Base-by-base conservation (phyloP, 2,329 filamentous ascomycete species). In the Delphinella strobiligena region DNA sequence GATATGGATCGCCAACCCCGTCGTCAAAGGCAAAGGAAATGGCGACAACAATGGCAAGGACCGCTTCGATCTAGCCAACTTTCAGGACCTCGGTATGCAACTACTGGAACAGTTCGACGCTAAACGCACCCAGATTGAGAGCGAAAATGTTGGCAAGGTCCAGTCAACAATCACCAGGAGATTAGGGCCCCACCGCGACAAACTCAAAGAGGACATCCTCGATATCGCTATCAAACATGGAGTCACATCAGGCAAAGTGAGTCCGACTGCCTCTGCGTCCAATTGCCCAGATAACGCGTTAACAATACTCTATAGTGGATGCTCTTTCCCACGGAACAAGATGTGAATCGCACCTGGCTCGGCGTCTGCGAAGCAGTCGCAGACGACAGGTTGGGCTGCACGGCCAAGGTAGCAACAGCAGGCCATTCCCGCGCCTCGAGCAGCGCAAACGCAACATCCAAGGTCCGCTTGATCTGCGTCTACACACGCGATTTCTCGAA, bases 401-500 rank as follows among this genome's bases (percentile, higher is more conserved):
- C 65, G 1, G 81, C 84, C 8, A 93, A 91, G 60, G 80, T 88
- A 10, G 75, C 78, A 1, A 75, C 81, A 1, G 62, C 66, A 34
- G 56, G 70, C 8, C 39, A 49, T 4, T 11, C 34, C 0, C 38
- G 48, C 14, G 51, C 60, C 17, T 66, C 59, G 32, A 59, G 63
- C 15, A 68, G 76, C 15, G 48, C 43, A 3, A 22, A 24, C 4
- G n/a, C 34, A 16, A 31, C 27, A 11, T 14, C 36, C 12, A 31
- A 37, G 15, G 17, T 16, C 15, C 41, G 36, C n/a, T 60, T 91
- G 31, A 75, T 93, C 18, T 88, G 82, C 48, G 66, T 93, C 5
- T 93, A 93, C 57, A 93, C 84, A 4, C 63, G 66, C 31, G 76
- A 93, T 55, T 91, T 87, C 53, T 64, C 64, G 19, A 77, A 93